A percentile compares a stretch with the other conserved stretches of the same genome.
phyloP scores from a whole-genome alignment of 768 basidiomycete genomes.

The Leccinum subgranulosum region DNA sequence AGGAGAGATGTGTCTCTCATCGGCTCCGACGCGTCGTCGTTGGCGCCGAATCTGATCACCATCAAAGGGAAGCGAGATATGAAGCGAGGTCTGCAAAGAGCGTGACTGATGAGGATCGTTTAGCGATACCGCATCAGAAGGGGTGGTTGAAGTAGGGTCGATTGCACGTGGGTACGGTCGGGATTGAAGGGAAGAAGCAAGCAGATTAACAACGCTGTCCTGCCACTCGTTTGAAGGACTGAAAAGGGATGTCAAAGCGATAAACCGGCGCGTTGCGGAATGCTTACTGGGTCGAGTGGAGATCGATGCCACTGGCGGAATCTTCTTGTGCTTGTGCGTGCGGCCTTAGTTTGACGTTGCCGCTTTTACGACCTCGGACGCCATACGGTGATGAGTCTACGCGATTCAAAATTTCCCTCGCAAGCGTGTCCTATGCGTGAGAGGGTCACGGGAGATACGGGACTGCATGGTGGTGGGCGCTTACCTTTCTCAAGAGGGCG shows the following conservation, averaged over 20 bases:
- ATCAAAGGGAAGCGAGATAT: constrained; percentile 6
- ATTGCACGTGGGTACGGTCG: not conserved
- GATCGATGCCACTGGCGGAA: constrained; percentile 29
- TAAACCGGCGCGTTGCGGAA: not conserved
- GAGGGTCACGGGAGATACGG: not conserved
- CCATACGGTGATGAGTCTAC: constrained; percentile 84
- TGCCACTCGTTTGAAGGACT: constrained; percentile 87
- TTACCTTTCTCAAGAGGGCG: constrained; percentile 49
- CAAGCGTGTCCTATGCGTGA: constrained; percentile 62
- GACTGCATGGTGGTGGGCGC: constrained; percentile 7
- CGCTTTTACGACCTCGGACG: constrained; percentile 59
- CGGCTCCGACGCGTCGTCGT: constrained; percentile 43
- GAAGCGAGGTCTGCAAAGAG: constrained; percentile 12
- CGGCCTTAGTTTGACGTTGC: constrained; percentile 30
- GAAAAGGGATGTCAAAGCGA: constrained; percentile 4
- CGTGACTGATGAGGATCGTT: constrained; percentile 12
- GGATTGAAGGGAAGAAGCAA: constrained; percentile 21
- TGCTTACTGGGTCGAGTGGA: constrained; percentile 64
- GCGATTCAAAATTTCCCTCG: constrained; percentile 74
- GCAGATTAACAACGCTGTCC: constrained; percentile 47
- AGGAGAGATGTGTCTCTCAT: constrained; percentile 8
- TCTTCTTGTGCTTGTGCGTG: constrained; percentile 20
- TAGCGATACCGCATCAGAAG: constrained; percentile 8
- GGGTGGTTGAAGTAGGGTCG: not conserved
- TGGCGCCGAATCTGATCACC: constrained; percentile 42